These are phyloP conservation scores for Rhizopus sp. DNA, from an alignment of 371 early-diverging fungal genomes.

Conservation along the genomic window DNA sequence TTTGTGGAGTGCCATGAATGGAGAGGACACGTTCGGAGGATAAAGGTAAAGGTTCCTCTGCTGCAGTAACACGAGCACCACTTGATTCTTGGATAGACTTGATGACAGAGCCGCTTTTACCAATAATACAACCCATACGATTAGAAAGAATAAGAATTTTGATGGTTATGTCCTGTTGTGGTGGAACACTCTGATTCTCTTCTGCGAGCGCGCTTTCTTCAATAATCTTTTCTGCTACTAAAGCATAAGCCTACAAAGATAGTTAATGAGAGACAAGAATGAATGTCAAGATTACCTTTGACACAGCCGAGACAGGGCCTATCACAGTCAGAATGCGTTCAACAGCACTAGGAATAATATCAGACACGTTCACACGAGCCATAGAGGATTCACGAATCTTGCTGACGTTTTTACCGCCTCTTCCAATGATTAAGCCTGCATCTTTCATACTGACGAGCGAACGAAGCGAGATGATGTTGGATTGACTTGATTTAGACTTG, in stretches of 20 bases:
- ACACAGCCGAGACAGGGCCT: conserved; percentile 74
- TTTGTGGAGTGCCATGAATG: conserved; percentile 80
- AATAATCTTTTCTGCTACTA: conserved; percentile 71
- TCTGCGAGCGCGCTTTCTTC: conserved; percentile 49
- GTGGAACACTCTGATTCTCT: conserved; percentile 10
- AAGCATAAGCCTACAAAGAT: conserved; percentile 61
- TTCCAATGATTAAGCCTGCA: conserved; percentile 85
- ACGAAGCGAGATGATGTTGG: conserved; percentile 49
- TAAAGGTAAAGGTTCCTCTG: conserved; percentile 74
- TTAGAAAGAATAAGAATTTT: conserved; percentile 73
- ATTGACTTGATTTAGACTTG: conserved; percentile 5
- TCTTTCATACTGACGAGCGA: conserved; percentile 82
- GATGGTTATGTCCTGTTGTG: conserved; percentile 53
- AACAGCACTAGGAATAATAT: conserved; percentile 71
- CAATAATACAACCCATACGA: conserved; percentile 90
- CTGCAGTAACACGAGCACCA: conserved; percentile 83
- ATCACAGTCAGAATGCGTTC: conserved; percentile 78
- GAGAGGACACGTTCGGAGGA: conserved; percentile 85
- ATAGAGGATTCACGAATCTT: conserved; percentile 77
- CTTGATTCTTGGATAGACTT: conserved; percentile 85
- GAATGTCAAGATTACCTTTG: conserved; percentile 53
- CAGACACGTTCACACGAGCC: conserved; percentile 80
- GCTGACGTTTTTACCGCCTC: conserved; percentile 77
- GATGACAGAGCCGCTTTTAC: conserved; percentile 86
- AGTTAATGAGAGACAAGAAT: conserved; percentile 1